A percentile compares a stretch with the other conserved stretches of the same genome.
These are phyloP conservation scores for Hypomyces perniciosus DNA, from an alignment of 2,329 filamentous ascomycete species.

Conservation along the genomic window DNA sequence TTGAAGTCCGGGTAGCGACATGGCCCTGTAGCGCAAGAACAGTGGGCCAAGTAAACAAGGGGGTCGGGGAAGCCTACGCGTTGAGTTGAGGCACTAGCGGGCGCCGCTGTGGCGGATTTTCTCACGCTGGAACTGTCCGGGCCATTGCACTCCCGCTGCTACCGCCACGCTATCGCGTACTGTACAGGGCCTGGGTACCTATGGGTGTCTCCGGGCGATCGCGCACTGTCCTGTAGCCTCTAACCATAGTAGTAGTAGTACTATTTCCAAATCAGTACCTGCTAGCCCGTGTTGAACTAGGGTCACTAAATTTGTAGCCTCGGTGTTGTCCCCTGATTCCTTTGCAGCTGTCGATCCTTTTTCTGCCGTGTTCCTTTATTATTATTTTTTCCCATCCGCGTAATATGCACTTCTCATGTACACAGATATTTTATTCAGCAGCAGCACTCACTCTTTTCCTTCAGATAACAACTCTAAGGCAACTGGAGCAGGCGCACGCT, in stretches of 20 bases:
- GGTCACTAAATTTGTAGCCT: not conserved
- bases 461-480: too few species aligned
- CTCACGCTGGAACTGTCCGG: not conserved
- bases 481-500: too few species aligned
- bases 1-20: slow-evolving; percentile 7
- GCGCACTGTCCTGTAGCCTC: not conserved
- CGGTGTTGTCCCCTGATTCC: not conserved
- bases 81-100: slow-evolving; percentile 5
- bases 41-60: slow-evolving; percentile 7
- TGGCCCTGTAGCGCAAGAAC: not conserved
- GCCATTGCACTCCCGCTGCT: not conserved
- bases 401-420: too few species aligned
- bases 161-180: not conserved
- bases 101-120: slow-evolving; percentile 10
- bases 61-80: not conserved
- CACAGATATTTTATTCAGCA: too few species aligned
- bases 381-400: too few species aligned
- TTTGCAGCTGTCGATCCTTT: too few species aligned
- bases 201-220: not conserved
- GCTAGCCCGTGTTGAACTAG: too few species aligned
- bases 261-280: too few species aligned
- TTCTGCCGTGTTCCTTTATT: too few species aligned
- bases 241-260: too few species aligned
- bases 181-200: too few species aligned
- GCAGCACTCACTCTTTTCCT: too few species aligned